A percentile compares a stretch with the other conserved stretches of the same genome.
Conservation (phyloP, 2,329 filamentous ascomycete species). For the Xenoacremonium recifei region DNA sequence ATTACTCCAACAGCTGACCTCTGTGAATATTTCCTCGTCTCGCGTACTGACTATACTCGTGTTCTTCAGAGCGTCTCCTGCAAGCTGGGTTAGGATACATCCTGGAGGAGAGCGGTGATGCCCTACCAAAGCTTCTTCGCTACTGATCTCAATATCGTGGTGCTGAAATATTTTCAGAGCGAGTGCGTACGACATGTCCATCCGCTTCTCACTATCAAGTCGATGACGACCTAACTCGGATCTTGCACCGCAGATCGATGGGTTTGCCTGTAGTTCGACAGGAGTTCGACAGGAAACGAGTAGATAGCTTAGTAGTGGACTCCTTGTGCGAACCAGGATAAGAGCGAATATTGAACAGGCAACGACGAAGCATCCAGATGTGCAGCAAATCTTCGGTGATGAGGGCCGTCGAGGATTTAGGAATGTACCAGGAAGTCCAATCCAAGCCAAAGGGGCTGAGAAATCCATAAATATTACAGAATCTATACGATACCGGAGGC, state of each 20-base stretch:
- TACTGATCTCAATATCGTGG: constrained; percentile 31
- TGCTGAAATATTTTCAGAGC: constrained; percentile 37
- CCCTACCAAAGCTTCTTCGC: constrained; percentile 20
- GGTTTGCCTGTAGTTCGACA: no score
- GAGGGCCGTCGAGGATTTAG: constrained; percentile 42
- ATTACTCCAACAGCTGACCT: constrained; percentile 25
- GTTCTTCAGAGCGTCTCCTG: constrained; percentile 13
- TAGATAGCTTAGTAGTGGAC: constrained; percentile 20
- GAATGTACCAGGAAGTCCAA: constrained; percentile 44
- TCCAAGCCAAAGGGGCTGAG: constrained; percentile 34
- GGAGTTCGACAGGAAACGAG: constrained; percentile 25
- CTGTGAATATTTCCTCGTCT: constrained; percentile 26
- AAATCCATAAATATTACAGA: constrained; percentile 43
- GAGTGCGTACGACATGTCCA: constrained; percentile 30
- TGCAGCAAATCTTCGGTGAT: constrained; percentile 42
- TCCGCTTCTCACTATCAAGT: constrained; percentile 37
- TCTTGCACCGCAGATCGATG: constrained; percentile 22
- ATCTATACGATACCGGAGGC: no score
- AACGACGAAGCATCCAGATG: constrained; percentile 39
- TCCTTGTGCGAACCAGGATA: constrained; percentile 31
- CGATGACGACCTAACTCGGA: constrained; percentile 20
- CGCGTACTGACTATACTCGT: constrained; percentile 13
- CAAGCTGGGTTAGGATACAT: constrained; percentile 16
- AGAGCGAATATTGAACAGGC: constrained; percentile 34
- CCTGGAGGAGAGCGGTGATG: constrained; percentile 20